A percentile compares a stretch with the other conserved stretches of the same genome.
These are phyloP conservation scores for Neonectria magnoliae DNA, from an alignment of 2,329 filamentous ascomycete genomes.

Conservation along the genomic window DNA sequence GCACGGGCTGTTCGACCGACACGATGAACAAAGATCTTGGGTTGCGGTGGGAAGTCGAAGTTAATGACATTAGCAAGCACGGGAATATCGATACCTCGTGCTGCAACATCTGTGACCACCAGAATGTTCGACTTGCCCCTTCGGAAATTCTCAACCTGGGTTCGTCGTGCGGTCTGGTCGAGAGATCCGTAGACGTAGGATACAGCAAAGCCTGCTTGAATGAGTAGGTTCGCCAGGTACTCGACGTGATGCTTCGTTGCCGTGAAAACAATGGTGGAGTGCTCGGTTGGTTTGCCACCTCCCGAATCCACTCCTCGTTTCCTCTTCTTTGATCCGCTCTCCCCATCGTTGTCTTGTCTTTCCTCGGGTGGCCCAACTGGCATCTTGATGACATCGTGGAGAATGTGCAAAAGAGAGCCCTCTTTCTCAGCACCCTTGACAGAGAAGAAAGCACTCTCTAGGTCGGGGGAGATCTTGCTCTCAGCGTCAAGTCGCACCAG, in stretches of 20 bases:
- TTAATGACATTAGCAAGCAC: conserved; percentile 97
- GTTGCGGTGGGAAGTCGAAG: conserved; percentile 96
- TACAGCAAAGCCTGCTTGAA: conserved; percentile 82
- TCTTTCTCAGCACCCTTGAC: conserved; percentile 95
- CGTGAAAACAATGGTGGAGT: conserved; percentile 94
- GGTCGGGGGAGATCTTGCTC: conserved; percentile 93
- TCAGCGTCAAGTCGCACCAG: conserved; percentile 92
- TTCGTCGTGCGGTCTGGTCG: conserved; percentile 91
- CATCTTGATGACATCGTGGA: conserved; percentile 93
- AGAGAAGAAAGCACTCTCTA: conserved; percentile 95
- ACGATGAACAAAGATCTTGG: conserved; percentile 95
- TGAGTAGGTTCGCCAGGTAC: conserved; percentile 85
- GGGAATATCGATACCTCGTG: conserved; percentile 97
- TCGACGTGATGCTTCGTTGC: conserved; percentile 98
- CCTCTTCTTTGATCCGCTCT: conserved; percentile 71
- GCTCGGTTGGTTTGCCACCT: conserved; percentile 77
- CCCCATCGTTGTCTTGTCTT: conserved; percentile 55
- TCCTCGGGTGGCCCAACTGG: conserved; percentile 72
- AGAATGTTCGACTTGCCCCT: conserved; percentile 86
- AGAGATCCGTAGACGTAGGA: conserved; percentile 96
- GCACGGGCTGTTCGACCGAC: conserved; percentile 96
- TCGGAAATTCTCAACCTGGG: conserved; percentile 91
- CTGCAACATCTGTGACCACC: conserved; percentile 96
- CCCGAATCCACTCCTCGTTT: conserved; percentile 68
- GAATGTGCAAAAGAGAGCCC: conserved; percentile 85